phyloP scores from a whole-genome alignment of 148 eudicot species.

The Rhododendron vialii region DNA sequence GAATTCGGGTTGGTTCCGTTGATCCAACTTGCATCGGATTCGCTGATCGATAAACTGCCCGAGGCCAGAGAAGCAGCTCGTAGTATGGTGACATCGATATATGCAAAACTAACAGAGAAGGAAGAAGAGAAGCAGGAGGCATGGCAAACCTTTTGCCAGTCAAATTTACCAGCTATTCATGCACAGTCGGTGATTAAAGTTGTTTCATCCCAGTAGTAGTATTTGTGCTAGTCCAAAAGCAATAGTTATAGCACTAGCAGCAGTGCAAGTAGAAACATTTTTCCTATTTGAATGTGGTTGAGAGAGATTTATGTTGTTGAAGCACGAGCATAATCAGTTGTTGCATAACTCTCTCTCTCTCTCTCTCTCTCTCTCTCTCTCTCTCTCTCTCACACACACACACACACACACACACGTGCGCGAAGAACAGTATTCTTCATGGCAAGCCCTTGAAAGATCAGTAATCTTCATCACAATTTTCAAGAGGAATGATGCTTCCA shows the following conservation, averaged over 20 bases:
- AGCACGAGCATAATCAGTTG: background rate
- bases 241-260: background rate
- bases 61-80: conserved; percentile 99
- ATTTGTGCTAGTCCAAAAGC: background rate
- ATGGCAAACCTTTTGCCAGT: conserved; percentile 91
- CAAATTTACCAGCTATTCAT: conserved; percentile 67
- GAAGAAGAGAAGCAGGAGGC: conserved; percentile 57
- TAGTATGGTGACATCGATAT: conserved; percentile 42
- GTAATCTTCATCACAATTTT: background rate
- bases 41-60: conserved; percentile 82
- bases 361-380: too few species aligned
- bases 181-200: conserved; percentile 67
- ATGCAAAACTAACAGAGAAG: conserved; percentile 36
- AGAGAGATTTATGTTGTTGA: background rate
- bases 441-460: too few species aligned
- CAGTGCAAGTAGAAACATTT: background rate
- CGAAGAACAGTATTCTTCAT: too few species aligned
- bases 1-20: conserved; percentile 63
- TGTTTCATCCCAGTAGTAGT: conserved; percentile 14
- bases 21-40: conserved; percentile 56
- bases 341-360: background rate
- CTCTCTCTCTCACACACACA: background rate
- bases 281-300: background rate
- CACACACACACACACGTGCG: background rate
- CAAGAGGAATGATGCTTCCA: background rate